Evolutionary conservation across 306 rosid genomes (phyloP), one percentile per base, ranked within the genome.

Genomic region (Biancaea sappan): DNA sequence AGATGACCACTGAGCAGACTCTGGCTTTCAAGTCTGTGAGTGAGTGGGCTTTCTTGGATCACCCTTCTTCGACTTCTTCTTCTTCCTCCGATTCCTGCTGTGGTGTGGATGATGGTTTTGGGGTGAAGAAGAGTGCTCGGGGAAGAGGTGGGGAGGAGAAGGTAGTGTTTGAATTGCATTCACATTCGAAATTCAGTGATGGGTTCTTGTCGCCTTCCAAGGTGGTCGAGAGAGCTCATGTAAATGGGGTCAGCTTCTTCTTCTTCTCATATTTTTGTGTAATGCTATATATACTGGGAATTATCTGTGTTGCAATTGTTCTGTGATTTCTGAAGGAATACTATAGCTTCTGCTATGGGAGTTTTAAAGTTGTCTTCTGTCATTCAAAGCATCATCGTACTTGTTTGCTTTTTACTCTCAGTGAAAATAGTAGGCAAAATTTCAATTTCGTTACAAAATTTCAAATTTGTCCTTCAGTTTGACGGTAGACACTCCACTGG

Each of bases 171-270:
- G 98, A 94, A 65, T 83, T 94, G 89, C 98, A 94, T 78, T 88
- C 96, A 0, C 98, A 94, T 80, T 86, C 97, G 31, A 94, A 91
- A 76, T 94, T 29, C 83, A 94, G 98, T 81, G 98, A 94, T 82
- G 98, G 98, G 14, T 94, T 88, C 83, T 83, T 94, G 74, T 85
- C 98, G 24, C 98, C 98, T 85, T 74, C 96, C 5, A 91, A 91
- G 87, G 73, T 94, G 32, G 85, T 94, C 43, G 98, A 94, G 82
- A 88, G 84, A 79, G 98, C 98, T 80, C 91, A 91, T 44, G 85
- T 78, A 21, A 89, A 91, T 43, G 96, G 97, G 84, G 98, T 94
- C 52, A 84, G 94, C 78, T 81, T 82, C 73, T 80, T 84, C 16
- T 13, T 37, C 22, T 38, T 21, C 18, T 21, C 50, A 0, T 38